phyloP scores from a whole-genome alignment of 2,329 filamentous ascomycete genomes.

The Fusarium neocosmosporiellum region DNA sequence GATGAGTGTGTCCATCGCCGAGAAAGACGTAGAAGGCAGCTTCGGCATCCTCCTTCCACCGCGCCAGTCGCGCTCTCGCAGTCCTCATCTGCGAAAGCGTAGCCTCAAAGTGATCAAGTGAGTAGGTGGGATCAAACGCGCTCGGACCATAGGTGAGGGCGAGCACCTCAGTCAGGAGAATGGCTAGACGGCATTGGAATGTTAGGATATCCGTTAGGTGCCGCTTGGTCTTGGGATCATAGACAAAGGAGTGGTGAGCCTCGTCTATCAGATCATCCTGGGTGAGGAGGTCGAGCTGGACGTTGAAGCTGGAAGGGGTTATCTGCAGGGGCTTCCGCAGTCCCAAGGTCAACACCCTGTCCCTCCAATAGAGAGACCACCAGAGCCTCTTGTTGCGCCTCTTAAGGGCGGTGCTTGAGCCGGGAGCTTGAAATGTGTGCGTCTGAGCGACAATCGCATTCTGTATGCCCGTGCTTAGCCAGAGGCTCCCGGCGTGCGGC shows the following conservation, averaged over 20 bases:
- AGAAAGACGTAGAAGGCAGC: constrained; percentile 6
- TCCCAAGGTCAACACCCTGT: constrained; percentile 3
- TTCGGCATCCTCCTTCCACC: constrained; percentile 7
- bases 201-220: neutral
- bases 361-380: constrained; percentile 22
- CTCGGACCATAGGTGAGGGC: constrained; percentile 1
- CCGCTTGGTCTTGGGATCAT: constrained; percentile 1
- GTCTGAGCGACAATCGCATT: constrained; percentile 29
- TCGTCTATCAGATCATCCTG: constrained; percentile 2
- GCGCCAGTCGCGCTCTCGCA: neutral
- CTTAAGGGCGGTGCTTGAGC: neutral
- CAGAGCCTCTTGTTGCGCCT: constrained; percentile 18
- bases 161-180: constrained; percentile 3
- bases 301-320: constrained; percentile 8
- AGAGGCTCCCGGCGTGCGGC: constrained; percentile 29
- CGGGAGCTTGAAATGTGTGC: constrained; percentile 19
- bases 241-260: neutral
- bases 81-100: constrained; percentile 1
- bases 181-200: constrained; percentile 1
- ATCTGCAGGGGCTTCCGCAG: constrained; percentile 9
- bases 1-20: neutral
- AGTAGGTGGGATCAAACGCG: constrained; percentile 3
- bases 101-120: constrained; percentile 3
- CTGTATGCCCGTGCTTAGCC: constrained; percentile 28
- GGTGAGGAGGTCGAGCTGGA: neutral